phyloP scores from a whole-genome alignment of 2,329 filamentous ascomycete genomes.

The Aureobasidium sp. region DNA sequence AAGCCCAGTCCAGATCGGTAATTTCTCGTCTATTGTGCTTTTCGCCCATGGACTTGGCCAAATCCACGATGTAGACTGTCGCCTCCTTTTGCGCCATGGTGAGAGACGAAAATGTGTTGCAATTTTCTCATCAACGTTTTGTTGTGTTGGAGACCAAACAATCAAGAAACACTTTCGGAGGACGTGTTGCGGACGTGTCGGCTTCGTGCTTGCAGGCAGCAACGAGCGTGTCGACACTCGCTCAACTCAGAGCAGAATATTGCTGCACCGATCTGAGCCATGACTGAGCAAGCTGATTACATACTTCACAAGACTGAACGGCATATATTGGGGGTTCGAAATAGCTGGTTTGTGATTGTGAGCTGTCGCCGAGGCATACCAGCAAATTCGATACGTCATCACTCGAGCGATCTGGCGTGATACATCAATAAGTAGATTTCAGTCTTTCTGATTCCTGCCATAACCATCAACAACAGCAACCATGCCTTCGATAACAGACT shows the following conservation, averaged over 20 bases:
- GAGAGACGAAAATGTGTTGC: not conserved
- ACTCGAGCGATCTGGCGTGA: conserved; percentile 10
- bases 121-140: not conserved
- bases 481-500: conserved; percentile 40
- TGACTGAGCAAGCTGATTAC: not conserved
- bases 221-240: conserved; percentile 1
- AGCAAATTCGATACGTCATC: conserved; percentile 7
- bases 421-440: not conserved
- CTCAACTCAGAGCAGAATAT: not conserved
- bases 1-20: conserved; percentile 79
- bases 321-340: too few species aligned
- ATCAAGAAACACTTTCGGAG: not conserved
- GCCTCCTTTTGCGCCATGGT: conserved; percentile 88
- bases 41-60: conserved; percentile 77
- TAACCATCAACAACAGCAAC: not conserved
- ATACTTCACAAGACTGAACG: too few species aligned
- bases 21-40: conserved; percentile 62
- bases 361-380: not conserved
- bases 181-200: conserved; percentile 14
- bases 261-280: too few species aligned
- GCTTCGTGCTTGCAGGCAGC: conserved; percentile 16
- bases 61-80: conserved; percentile 83
- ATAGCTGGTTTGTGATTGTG: too few species aligned
- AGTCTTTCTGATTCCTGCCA: not conserved
- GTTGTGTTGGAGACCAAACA: conserved; percentile 10